A percentile compares a stretch with the other conserved stretches of the same genome.
These are phyloP conservation scores for Dothistroma pini DNA, from an alignment of 2,329 filamentous ascomycete genomes.

Conservation along the genomic window DNA sequence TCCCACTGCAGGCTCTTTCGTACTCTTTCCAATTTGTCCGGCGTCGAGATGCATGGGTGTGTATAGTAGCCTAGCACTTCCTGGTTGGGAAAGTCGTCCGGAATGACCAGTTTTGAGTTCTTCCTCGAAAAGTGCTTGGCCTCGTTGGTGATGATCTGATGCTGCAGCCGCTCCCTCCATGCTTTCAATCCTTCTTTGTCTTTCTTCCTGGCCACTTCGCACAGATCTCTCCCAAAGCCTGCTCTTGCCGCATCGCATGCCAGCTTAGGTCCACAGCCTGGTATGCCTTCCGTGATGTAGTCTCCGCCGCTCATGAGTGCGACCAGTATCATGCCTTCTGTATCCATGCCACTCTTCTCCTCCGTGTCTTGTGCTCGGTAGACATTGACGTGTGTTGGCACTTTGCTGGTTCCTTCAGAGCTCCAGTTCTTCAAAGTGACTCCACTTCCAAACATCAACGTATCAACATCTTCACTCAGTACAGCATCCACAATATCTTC, in stretches of 20 bases:
- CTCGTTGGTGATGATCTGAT: slow-evolving; percentile 80
- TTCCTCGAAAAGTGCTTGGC: slow-evolving; percentile 73
- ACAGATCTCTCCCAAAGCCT: slow-evolving; percentile 76
- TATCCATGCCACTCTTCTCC: slow-evolving; percentile 61
- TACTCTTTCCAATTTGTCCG: slow-evolving; percentile 55
- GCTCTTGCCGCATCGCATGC: slow-evolving; percentile 87
- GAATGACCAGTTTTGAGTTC: slow-evolving; percentile 70
- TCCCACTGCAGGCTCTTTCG: slow-evolving; percentile 57
- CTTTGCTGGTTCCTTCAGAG: slow-evolving; percentile 63
- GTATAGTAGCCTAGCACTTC: slow-evolving; percentile 84
- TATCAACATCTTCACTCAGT: slow-evolving; percentile 93
- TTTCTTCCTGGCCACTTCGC: slow-evolving; percentile 54
- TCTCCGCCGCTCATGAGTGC: slow-evolving; percentile 95
- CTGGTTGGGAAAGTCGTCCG: slow-evolving; percentile 73
- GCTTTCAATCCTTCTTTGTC: slow-evolving; percentile 57
- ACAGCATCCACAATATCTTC: slow-evolving; percentile 87
- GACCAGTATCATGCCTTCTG: slow-evolving; percentile 88
- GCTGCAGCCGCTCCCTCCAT: slow-evolving; percentile 70
- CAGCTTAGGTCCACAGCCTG: slow-evolving; percentile 80
- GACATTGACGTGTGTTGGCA: slow-evolving; percentile 79
- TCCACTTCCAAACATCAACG: slow-evolving; percentile 24
- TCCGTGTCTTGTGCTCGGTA: slow-evolving; percentile 64
- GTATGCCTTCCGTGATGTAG: slow-evolving; percentile 83
- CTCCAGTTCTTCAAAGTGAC: slow-evolving; percentile 62
- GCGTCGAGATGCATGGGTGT: slow-evolving; percentile 73